These are phyloP conservation scores for Microdochium paspali DNA, from an alignment of 2,329 filamentous ascomycete species.

Conservation along the genomic window DNA sequence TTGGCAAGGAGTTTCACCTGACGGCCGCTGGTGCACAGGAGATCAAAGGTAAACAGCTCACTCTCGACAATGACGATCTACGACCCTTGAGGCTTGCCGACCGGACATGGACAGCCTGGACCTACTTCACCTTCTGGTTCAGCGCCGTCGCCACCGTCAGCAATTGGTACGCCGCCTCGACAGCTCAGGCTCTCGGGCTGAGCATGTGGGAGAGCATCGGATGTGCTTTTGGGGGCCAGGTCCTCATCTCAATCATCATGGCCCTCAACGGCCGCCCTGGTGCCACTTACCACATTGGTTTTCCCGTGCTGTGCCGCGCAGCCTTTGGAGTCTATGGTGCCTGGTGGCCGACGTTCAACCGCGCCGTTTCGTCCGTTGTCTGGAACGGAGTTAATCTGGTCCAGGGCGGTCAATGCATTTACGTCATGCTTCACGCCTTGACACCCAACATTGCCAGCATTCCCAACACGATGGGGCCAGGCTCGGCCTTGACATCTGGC, in stretches of 20 bases:
- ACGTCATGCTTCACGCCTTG: conserved; percentile 28
- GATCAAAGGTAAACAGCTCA: conserved; percentile 11
- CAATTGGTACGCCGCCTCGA: conserved; percentile 26
- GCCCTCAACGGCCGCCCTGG: conserved; percentile 30
- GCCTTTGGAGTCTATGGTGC: conserved; percentile 34
- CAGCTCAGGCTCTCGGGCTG: conserved; percentile 30
- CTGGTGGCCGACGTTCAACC: conserved; percentile 31
- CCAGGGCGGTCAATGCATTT: conserved; percentile 21
- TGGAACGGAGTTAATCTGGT: conserved; percentile 32
- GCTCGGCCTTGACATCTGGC: conserved; percentile 27
- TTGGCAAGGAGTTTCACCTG: background rate
- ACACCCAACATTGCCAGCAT: conserved; percentile 28
- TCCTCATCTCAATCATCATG: conserved; percentile 28
- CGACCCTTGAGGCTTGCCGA: conserved; percentile 26
- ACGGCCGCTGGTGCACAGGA: background rate
- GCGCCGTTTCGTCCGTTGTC: conserved; percentile 33
- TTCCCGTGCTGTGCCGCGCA: conserved; percentile 28
- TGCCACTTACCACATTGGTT: conserved; percentile 32
- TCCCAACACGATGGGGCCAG: conserved; percentile 26
- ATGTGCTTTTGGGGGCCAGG: conserved; percentile 28
- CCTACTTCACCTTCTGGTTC: conserved; percentile 33
- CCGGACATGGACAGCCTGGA: conserved; percentile 28
- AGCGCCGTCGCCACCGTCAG: conserved; percentile 26
- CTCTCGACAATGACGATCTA: conserved; percentile 30
- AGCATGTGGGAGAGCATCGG: conserved; percentile 38